Evolutionary conservation across 371 early-diverging fungal species (phyloP).

Genomic region (Actinomucor elegans): DNA sequence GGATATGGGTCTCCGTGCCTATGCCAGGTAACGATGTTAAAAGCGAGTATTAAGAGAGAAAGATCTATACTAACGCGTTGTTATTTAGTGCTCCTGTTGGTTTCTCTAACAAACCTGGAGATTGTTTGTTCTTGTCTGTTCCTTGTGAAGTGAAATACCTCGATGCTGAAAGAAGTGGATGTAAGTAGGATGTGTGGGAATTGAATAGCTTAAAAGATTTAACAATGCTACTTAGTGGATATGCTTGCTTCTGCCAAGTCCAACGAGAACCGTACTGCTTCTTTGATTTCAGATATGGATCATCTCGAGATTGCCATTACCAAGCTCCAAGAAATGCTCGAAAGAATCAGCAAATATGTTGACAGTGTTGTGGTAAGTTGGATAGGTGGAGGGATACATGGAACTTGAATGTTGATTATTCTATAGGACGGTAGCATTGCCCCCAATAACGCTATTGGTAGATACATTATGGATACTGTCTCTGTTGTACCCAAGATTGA

Average conservation of each 20-base stretch:
- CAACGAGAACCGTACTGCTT: conserved; percentile 54
- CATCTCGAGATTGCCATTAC: conserved; percentile 79
- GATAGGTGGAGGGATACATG: not conserved
- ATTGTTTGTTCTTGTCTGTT: conserved; percentile 84
- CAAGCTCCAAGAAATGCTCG: conserved; percentile 83
- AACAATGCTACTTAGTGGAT: conserved; percentile 56
- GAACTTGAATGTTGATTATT: not conserved
- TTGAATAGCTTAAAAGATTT: not conserved
- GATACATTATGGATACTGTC: conserved; percentile 92
- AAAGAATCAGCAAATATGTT: conserved; percentile 83
- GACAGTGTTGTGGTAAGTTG: conserved; percentile 72
- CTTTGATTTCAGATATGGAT: conserved; percentile 86
- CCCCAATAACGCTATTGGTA: conserved; percentile 84
- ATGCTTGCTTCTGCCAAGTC: conserved; percentile 73
- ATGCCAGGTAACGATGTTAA: conserved; percentile 66
- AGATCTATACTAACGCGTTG: too few relatives aligned
- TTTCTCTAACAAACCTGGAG: conserved; percentile 63
- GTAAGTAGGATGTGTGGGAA: conserved; percentile 51
- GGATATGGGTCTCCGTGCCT: conserved; percentile 76
- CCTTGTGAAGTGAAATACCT: conserved; percentile 87
- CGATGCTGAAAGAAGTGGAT: conserved; percentile 85
- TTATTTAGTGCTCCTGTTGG: conserved; percentile 68
- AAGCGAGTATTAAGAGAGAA: too few relatives aligned
- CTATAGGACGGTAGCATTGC: conserved; percentile 56
- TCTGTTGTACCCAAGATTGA: conserved; percentile 89